Percentiles rank a stretch among this genome's conserved stretches.
These are phyloP conservation scores for Lycium barbarum DNA, from an alignment of 257 asterid genomes.

Conservation along the genomic window DNA sequence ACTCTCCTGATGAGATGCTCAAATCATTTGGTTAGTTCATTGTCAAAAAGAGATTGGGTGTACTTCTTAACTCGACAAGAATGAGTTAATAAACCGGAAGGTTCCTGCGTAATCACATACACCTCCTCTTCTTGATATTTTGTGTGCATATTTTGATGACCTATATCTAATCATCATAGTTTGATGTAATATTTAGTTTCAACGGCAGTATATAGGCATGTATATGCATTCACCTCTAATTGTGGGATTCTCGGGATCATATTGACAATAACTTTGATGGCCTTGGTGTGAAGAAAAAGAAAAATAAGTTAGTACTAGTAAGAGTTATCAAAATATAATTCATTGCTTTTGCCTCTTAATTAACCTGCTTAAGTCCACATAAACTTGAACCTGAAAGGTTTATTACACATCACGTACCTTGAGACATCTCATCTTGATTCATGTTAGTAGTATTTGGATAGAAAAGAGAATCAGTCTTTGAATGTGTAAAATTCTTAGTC, in stretches of 20 bases:
- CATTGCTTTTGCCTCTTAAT: background rate
- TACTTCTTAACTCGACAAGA: too few relatives aligned
- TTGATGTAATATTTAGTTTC: background rate
- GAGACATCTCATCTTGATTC: constrained; percentile 10
- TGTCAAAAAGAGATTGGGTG: background rate
- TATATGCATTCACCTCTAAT: constrained; percentile 17
- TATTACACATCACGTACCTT: constrained; percentile 15
- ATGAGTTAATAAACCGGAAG: too few relatives aligned
- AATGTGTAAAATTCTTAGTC: too few relatives aligned
- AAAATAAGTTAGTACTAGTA: background rate
- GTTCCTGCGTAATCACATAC: too few relatives aligned
- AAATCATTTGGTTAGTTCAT: too few relatives aligned
- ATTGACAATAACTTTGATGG: background rate
- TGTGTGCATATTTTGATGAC: background rate
- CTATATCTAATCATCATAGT: background rate
- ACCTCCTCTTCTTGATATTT: background rate
- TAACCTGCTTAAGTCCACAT: background rate
- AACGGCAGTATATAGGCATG: background rate
- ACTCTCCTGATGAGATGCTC: background rate
- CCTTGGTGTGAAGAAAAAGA: constrained; percentile 1
- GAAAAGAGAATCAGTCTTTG: too few relatives aligned
- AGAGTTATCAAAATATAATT: background rate
- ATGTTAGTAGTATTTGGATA: too few relatives aligned
- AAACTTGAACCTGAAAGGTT: too few relatives aligned
- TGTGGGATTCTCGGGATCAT: background rate